These are phyloP conservation scores for Casuarina cunninghamiana DNA, from an alignment of 306 rosid genomes.

Conservation along the genomic window DNA sequence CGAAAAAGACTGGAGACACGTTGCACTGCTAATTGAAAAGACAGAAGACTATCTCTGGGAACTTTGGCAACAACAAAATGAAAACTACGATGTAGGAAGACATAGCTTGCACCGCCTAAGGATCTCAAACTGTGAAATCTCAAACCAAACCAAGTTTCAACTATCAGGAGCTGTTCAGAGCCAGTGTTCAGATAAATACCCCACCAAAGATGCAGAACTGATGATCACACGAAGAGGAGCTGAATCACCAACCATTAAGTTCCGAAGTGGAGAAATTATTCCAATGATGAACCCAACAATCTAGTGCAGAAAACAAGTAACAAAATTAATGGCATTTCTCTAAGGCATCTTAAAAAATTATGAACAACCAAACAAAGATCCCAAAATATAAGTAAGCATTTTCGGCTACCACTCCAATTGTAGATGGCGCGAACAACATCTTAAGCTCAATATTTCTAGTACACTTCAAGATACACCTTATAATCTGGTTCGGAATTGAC, in stretches of 20 bases:
- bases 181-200: slow-evolving; percentile 28
- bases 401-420: slow-evolving; percentile 37
- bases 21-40: neutral
- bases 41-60: neutral
- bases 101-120: neutral
- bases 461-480: neutral
- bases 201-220: slow-evolving; percentile 38
- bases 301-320: slow-evolving; percentile 19
- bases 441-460: slow-evolving; percentile 31
- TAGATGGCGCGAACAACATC: slow-evolving; percentile 37
- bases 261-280: slow-evolving; percentile 31
- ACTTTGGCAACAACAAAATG: neutral
- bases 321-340: neutral
- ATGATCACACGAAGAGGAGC: slow-evolving; percentile 41
- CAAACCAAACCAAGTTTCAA: neutral
- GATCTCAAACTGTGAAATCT: neutral
- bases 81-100: neutral
- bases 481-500: neutral
- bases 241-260: slow-evolving; percentile 24
- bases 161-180: neutral
- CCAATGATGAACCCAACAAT: slow-evolving; percentile 47
- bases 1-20: neutral
- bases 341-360: neutral
- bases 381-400: neutral
- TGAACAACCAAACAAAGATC: neutral